Base-by-base conservation (phyloP, 257 asterid genomes). In the Scutellaria barbata region DNA sequence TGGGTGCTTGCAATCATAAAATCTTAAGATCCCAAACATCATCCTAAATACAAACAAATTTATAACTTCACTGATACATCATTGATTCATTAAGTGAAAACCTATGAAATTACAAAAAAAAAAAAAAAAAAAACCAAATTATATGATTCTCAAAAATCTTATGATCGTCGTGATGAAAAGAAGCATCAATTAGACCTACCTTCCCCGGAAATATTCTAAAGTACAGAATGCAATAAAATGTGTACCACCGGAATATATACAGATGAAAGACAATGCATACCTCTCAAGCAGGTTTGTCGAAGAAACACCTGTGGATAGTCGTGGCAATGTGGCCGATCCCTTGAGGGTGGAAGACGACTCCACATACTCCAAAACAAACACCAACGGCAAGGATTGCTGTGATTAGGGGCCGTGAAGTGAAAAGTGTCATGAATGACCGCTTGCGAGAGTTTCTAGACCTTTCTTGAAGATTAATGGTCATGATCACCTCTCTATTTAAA, bases 331-430 rank as follows among this genome's bases (percentile, higher is more conserved):
- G 85, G 66, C 80, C 71, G 7, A 83, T 85, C 81, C 77, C 78
- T 33, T 48, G 84, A 16, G 95, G 99, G 79, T 92, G 99, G 71
- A 95, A 72, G 30, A 79, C 62, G 20, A 80, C 85, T 7, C 86
- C 84, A 59, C 96, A 95, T 7, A 92, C 66, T 59, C 97, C 98
- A 37, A 81, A 84, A 68, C 99, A 95, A 42, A 89, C 78, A 17
- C 92, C 80, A 14, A 84, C 56, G 10, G 84, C 92, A 18, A 85
- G 50, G 5, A 83, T 69, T 0, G 75, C 78, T 63, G 77, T 67
- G 45, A 87, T 39, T 37, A 89, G 84, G 25, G 83, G 84, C 6
- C 92, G 87, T 40, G 88, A 81, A 14, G 81, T 78, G 51, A 78
- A 52, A 17, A 83, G 30, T 0, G 74, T 73, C 1, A 80, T 74